These are phyloP conservation scores for Fusarium domesticum DNA, from an alignment of 2,329 filamentous ascomycete genomes.

Conservation along the genomic window DNA sequence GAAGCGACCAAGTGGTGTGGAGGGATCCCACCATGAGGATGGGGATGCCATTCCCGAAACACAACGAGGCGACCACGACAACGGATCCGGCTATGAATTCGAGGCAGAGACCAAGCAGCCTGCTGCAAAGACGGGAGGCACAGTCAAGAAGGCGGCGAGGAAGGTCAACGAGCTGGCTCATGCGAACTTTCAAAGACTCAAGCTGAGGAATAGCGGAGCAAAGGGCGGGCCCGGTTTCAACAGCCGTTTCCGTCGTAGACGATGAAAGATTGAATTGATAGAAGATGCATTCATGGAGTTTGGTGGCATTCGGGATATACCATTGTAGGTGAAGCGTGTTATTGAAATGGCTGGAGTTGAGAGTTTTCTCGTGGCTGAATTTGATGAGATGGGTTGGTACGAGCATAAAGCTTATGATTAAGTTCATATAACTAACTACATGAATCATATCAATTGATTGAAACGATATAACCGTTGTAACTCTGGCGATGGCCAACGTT, in stretches of 20 bases:
- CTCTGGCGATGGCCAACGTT: too few species aligned
- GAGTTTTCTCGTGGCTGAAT: background rate
- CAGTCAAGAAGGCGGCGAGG: conserved; percentile 50
- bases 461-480: too few species aligned
- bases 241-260: conserved; percentile 56
- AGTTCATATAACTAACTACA: too few species aligned
- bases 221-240: conserved; percentile 58
- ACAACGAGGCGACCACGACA: conserved; percentile 19
- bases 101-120: conserved; percentile 19
- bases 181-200: conserved; percentile 64
- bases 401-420: too few species aligned
- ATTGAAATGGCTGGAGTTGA: background rate
- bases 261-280: conserved; percentile 16
- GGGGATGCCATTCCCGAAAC: conserved; percentile 36
- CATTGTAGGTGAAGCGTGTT: background rate
- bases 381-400: too few species aligned
- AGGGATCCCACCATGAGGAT: conserved; percentile 32
- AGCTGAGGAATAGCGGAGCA: conserved; percentile 59
- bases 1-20: conserved; percentile 44
- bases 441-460: too few species aligned
- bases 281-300: background rate
- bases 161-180: conserved; percentile 65
- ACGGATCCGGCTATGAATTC: conserved; percentile 22
- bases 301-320: background rate
- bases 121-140: conserved; percentile 38